Conservation (phyloP, 2,329 filamentous ascomycete genomes). For the Penicillium sp. region DNA sequence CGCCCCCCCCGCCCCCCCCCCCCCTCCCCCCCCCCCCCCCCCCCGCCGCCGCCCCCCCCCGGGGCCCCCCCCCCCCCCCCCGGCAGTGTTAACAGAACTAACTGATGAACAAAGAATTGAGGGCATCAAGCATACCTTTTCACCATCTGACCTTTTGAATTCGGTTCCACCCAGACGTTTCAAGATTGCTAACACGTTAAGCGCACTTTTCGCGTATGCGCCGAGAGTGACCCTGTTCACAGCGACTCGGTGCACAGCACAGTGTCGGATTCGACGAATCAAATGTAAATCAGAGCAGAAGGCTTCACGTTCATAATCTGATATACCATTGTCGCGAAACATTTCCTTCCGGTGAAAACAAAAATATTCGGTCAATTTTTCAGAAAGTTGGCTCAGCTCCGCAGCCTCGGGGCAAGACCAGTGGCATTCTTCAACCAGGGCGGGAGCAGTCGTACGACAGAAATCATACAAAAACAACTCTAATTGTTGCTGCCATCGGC, state of each 20-base stretch:
- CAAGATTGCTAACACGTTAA: neutral
- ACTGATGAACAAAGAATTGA: neutral
- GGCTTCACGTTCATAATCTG: neutral
- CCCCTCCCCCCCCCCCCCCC: no score
- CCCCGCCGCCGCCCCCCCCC: no score
- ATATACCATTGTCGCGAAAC: neutral
- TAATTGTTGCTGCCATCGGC: neutral
- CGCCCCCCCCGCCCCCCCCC: no score
- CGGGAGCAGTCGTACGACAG: neutral
- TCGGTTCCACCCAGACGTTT: neutral
- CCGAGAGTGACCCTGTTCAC: neutral
- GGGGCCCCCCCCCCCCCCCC: no score
- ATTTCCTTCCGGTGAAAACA: neutral
- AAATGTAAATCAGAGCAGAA: neutral
- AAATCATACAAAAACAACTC: neutral
- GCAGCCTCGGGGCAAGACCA: neutral
- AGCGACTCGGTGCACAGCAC: neutral
- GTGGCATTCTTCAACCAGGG: neutral
- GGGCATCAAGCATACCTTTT: neutral
- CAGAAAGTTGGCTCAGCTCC: neutral
- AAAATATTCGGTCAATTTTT: neutral
- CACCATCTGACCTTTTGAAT: neutral
- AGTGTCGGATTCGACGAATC: neutral
- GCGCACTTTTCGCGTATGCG: neutral
- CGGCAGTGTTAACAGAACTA: neutral